Conservation (phyloP, 306 rosid genomes). For the Vigna unguiculata region DNA sequence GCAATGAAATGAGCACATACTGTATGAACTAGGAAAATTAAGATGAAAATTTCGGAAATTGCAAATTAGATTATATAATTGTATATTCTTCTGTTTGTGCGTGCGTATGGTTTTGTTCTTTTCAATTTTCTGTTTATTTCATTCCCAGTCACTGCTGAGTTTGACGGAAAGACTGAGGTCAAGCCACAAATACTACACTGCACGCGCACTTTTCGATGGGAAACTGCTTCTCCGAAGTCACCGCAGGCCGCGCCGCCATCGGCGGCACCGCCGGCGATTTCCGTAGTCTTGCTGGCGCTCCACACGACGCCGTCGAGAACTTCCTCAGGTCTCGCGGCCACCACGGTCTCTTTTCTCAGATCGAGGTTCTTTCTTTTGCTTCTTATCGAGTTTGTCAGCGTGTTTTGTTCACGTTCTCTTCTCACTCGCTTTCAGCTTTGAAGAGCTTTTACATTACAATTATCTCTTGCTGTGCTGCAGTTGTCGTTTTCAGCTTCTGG, state of each 20-base stretch:
- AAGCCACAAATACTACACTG: not conserved
- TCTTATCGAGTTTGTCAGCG: not conserved
- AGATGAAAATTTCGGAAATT: slow-evolving; percentile 1
- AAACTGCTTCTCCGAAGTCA: slow-evolving; percentile 86
- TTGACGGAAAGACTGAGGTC: not conserved
- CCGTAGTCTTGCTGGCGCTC: slow-evolving; percentile 46
- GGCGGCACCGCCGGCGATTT: slow-evolving; percentile 60
- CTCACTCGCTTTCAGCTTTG: not conserved
- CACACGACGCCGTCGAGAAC: slow-evolving; percentile 78
- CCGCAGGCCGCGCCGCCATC: slow-evolving; percentile 70
- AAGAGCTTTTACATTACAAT: not conserved
- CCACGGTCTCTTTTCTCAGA: slow-evolving; percentile 89
- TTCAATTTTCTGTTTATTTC: not conserved
- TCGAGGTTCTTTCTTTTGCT: slow-evolving; percentile 71
- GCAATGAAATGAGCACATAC: not conserved
- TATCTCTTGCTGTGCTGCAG: slow-evolving; percentile 53
- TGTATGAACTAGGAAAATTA: not conserved
- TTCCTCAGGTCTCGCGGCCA: slow-evolving; percentile 83
- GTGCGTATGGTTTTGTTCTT: not conserved
- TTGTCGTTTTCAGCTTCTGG: slow-evolving; percentile 81
- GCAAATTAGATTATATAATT: not conserved
- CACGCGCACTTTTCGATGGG: slow-evolving; percentile 61
- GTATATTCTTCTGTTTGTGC: not conserved
- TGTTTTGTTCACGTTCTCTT: slow-evolving; percentile 12
- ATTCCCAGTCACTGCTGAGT: not conserved